Base-by-base conservation (phyloP, 2,329 filamentous ascomycete species). In the Fusarium burgessii region DNA sequence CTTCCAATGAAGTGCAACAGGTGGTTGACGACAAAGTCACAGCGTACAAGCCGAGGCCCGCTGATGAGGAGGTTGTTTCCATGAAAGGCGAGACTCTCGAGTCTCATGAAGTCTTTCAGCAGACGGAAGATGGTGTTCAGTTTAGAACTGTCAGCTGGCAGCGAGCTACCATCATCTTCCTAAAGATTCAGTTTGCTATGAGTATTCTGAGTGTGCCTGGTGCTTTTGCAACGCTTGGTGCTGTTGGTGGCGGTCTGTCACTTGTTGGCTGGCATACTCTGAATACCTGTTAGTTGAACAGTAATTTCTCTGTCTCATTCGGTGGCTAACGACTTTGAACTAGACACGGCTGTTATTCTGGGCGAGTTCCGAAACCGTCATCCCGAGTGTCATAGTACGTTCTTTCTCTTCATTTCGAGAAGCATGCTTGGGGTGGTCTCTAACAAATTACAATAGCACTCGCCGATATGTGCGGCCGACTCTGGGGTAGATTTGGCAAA, bases 151-250 rank as follows among this genome's bases (percentile, higher is more conserved):
- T 78, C 29, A 81, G 80, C 47, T 84, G 82, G 82, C 77, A 81
- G 58, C 73, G 80, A 51, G 81, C 81, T 17, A 79, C 78, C 17
- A 74, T 83, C 38, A 79, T 84, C 65, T 83, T 84, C 63, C 72
- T 80, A 65, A 82, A 82, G 75, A 73, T 77, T 45, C 74, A 77
- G 52, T 76, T 78, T 23, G 54, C 54, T 14, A 57, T 57, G 54
- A 57, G 54, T 14, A 57, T 57, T 23, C 42, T 57, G 32, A 77
- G 74, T 62, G 71, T 64, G 67, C 63, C 71, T 74, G 54, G 60
- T 74, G 85, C 4, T 74, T 84, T 57, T 11, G 33, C 33, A 3
- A 57, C 54, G 8, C 54, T 57, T 36, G 54, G 54, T 1, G 54
- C 54, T 1, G 54, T 57, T 7, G 54, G 54, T 15, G 54, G 54